Percentiles rank a stretch among this genome's conserved stretches.
Evolutionary conservation across 176 grass and related monocot genomes (phyloP).

Genomic region (Stipa capillata): DNA sequence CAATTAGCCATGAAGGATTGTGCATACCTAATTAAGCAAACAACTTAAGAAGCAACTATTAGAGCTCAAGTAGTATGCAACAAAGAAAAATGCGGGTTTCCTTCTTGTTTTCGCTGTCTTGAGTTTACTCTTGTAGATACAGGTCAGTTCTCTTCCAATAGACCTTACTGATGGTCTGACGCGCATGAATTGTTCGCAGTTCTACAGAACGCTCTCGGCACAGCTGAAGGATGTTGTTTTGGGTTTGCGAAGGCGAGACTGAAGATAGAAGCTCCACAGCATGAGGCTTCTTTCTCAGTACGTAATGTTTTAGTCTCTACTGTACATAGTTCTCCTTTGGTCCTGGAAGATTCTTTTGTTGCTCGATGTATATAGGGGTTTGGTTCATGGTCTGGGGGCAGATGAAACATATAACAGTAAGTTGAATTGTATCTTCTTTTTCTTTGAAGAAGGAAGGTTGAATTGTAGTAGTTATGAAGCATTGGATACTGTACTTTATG

Average conservation of each 20-base stretch:
- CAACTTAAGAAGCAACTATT: not conserved
- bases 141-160: not conserved
- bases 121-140: not conserved
- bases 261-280: conserved; percentile 16
- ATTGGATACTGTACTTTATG: not conserved
- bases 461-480: not conserved
- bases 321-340: conserved; percentile 11
- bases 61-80: not conserved
- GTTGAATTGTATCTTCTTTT: not conserved
- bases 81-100: not conserved
- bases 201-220: conserved; percentile 62
- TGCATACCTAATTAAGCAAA: not conserved
- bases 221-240: conserved; percentile 78
- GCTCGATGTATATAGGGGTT: not conserved
- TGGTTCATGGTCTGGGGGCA: not conserved
- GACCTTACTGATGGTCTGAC: not conserved
- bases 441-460: not conserved
- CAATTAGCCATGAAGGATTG: not conserved
- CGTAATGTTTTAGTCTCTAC: not conserved
- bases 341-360: not conserved
- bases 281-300: conserved; percentile 23
- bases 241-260: conserved; percentile 54
- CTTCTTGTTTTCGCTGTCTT: not conserved
- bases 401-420: not conserved
- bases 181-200: conserved; percentile 34